These are phyloP conservation scores for Pseudogymnoascus sp. DNA, from an alignment of 2,329 filamentous ascomycete species.

Conservation along the genomic window DNA sequence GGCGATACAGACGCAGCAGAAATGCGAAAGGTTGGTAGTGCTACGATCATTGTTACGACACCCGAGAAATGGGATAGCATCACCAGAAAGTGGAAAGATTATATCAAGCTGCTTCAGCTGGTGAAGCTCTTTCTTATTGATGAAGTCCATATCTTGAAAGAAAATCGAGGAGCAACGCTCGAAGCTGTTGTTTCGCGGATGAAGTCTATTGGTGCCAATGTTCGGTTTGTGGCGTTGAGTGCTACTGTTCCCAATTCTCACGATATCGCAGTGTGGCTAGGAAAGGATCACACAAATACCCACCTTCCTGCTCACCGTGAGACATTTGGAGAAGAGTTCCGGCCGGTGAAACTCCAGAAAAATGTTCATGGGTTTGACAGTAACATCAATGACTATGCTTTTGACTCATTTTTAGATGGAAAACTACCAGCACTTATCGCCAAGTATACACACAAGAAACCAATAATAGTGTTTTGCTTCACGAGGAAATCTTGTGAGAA, in stretches of 20 bases:
- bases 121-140: conserved; percentile 78
- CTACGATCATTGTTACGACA: conserved; percentile 77
- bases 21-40: conserved; percentile 59
- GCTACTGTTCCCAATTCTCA: conserved; percentile 76
- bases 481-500: conserved; percentile 61
- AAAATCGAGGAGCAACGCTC: conserved; percentile 66
- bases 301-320: conserved; percentile 57
- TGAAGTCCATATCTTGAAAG: conserved; percentile 80
- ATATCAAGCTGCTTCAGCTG: conserved; percentile 62
- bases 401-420: conserved; percentile 59
- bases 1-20: conserved; percentile 67
- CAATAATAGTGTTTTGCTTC: conserved; percentile 76
- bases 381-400: conserved; percentile 60
- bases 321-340: conserved; percentile 69
- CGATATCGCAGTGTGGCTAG: conserved; percentile 74
- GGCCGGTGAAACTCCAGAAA: conserved; percentile 68
- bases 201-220: conserved; percentile 67
- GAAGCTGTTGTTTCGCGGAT: conserved; percentile 81
- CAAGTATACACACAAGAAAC: conserved; percentile 60
- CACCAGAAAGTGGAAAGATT: conserved; percentile 79
- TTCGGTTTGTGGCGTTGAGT: conserved; percentile 73
- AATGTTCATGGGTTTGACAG: conserved; percentile 64
- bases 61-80: conserved; percentile 91
- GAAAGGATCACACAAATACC: conserved; percentile 50
- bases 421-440: conserved; percentile 59